These are phyloP conservation scores for Gloeopeniophorella convolvens DNA, from an alignment of 768 basidiomycete species.

Conservation along the genomic window DNA sequence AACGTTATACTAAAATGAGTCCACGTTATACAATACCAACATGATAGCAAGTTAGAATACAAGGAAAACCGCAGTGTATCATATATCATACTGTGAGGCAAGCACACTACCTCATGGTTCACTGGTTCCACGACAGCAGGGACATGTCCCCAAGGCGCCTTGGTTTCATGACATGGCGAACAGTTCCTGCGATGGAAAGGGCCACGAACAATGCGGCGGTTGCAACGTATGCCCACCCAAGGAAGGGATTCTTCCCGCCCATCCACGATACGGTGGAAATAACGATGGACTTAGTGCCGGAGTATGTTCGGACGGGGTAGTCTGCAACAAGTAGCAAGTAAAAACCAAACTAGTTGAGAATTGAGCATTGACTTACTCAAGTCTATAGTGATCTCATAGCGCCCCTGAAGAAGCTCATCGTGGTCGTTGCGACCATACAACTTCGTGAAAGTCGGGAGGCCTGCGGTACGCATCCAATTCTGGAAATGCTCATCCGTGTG, in stretches of 20 bases:
- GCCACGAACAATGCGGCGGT: slow-evolving; percentile 82
- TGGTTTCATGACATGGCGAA: slow-evolving; percentile 88
- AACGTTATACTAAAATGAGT: background rate
- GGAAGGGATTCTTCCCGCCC: slow-evolving; percentile 96
- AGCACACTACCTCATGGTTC: slow-evolving; percentile 10
- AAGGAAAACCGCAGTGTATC: background rate
- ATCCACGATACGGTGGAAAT: slow-evolving; percentile 98
- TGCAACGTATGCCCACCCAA: slow-evolving; percentile 97
- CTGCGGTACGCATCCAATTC: slow-evolving; percentile 99
- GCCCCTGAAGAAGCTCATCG: slow-evolving; percentile 60
- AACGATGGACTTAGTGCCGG: slow-evolving; percentile 94
- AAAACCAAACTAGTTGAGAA: background rate
- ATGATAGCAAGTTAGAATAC: slow-evolving; percentile 4
- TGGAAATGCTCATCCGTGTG: slow-evolving; percentile 86
- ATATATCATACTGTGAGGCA: background rate
- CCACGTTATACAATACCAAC: slow-evolving; percentile 1
- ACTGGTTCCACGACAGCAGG: slow-evolving; percentile 79
- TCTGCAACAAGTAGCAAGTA: slow-evolving; percentile 38
- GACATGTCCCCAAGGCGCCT: slow-evolving; percentile 88
- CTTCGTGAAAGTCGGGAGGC: slow-evolving; percentile 94
- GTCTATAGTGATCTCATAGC: slow-evolving; percentile 67
- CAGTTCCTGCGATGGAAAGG: slow-evolving; percentile 82
- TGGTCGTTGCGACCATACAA: slow-evolving; percentile 88
- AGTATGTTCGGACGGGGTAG: slow-evolving; percentile 86
- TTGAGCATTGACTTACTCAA: slow-evolving; percentile 56